Evolutionary conservation across 2,329 filamentous ascomycete genomes (phyloP), one percentile per base, ranked within the genome.

Genomic region (Colletotrichum eleusines): DNA sequence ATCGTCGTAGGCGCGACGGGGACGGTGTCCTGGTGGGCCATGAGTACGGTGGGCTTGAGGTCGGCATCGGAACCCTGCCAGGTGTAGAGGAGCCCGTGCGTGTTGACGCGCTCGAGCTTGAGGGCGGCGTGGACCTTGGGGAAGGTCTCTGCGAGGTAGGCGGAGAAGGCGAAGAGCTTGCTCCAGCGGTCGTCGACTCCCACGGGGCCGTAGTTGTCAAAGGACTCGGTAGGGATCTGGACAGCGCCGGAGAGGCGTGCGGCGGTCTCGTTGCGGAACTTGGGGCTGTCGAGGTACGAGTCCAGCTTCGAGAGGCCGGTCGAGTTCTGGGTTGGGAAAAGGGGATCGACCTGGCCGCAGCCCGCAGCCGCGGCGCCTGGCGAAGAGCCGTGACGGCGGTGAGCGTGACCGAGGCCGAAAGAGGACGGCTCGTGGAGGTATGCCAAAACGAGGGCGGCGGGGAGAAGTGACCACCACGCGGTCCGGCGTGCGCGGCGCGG

Each of bases 11-110:
- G 81, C 2, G 83, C 82, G 0, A 89, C 88, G 2, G 89, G 89
- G 2, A 92, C 89, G 11, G 90, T 88, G 76, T 91, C 90, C 76
- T 90, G 88, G 76, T 91, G 89, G 1, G 88, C 89, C 82, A 90
- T 87, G 46, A 91, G 80, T 28, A 91, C 78, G 4, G 86, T 84
- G 0, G 89, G 88, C 77, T 87, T 88, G 46, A 89, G 78, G 1
- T 75, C 76, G 2, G 77, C 70, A 44, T 89, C 80, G 8, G 80
- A 82, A 5, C 89, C 89, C 48, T 84, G 72, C 84, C 88, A 88
- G 2, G 87, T 89, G 75, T 86, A 90, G 38, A 91, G 76, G 53
- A 90, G 79, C 3, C 86, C 89, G 75, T 90, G 86, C 1, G 83
- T 87, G 76, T 91, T 91, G 74, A 90, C 79, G 69, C 85, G 86